Percentiles rank a stretch among this genome's conserved stretches.
Evolutionary conservation across 805 yeast genomes (phyloP).

Genomic region (Yarrowia sp.): DNA sequence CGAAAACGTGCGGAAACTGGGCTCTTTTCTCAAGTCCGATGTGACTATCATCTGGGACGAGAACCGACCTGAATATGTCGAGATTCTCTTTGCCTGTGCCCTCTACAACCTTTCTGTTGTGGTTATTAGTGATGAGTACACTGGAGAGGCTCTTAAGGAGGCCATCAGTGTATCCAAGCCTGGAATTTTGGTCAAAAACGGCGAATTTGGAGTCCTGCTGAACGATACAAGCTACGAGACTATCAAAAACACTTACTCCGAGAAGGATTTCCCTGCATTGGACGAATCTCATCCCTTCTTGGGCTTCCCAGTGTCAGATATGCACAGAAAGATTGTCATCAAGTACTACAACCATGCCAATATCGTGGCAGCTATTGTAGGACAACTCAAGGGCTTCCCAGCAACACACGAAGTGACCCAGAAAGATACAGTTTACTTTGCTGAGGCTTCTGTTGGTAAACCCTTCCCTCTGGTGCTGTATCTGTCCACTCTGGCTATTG

Average conservation of each 20-base stretch:
- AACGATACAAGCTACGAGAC: background rate
- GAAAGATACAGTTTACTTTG: constrained; percentile 36
- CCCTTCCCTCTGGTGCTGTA: constrained; percentile 34
- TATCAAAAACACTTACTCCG: constrained; percentile 3
- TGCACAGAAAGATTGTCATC: background rate
- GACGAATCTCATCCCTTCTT: constrained; percentile 20
- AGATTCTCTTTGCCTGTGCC: constrained; percentile 25
- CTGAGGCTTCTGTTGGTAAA: constrained; percentile 32
- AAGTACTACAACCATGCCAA: constrained; percentile 30
- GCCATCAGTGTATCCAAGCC: background rate
- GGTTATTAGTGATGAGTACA: constrained; percentile 18
- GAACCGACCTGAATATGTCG: constrained; percentile 12
- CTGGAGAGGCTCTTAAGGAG: background rate
- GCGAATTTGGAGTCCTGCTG: background rate
- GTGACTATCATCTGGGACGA: constrained; percentile 37
- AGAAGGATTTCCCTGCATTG: background rate
- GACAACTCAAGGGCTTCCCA: constrained; percentile 39
- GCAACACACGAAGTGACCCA: constrained; percentile 34
- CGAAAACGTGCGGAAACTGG: background rate
- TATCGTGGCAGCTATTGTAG: constrained; percentile 39
- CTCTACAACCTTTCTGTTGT: constrained; percentile 8
- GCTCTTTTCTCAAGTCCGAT: background rate
- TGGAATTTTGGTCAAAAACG: background rate
- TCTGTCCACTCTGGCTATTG: constrained; percentile 37
- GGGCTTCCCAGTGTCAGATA: constrained; percentile 21